Evolutionary conservation across 179 eudicot genomes (phyloP).

Genomic region (Spergularia azorica): DNA sequence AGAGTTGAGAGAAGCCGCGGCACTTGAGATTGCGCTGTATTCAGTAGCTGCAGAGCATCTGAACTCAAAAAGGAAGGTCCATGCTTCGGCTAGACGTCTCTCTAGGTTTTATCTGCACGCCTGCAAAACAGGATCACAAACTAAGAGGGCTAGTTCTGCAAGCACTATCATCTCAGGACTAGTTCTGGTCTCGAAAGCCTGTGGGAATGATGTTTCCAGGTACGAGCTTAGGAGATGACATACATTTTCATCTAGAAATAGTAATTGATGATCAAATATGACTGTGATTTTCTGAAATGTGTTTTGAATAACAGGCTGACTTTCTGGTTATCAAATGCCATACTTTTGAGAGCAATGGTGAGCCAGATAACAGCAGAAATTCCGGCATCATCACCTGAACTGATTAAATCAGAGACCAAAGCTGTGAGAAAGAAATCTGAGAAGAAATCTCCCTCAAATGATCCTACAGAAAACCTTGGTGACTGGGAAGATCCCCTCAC

Average conservation of each 20-base stretch:
- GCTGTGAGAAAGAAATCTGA: slow-evolving; percentile 35
- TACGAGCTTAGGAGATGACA: slow-evolving; percentile 19
- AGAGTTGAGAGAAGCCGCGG: slow-evolving; percentile 85
- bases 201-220: slow-evolving; percentile 93
- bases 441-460: slow-evolving; percentile 36
- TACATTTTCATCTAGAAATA: background rate
- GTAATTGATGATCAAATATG: background rate
- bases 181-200: slow-evolving; percentile 79
- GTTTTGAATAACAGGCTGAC: slow-evolving; percentile 51
- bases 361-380: slow-evolving; percentile 51
- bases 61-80: slow-evolving; percentile 80
- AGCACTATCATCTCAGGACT: slow-evolving; percentile 68
- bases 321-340: slow-evolving; percentile 83
- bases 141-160: slow-evolving; percentile 74
- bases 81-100: slow-evolving; percentile 84
- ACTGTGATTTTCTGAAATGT: background rate
- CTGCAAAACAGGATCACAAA: slow-evolving; percentile 44
- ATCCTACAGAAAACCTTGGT: slow-evolving; percentile 42
- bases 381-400: slow-evolving; percentile 30
- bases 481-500: slow-evolving; percentile 78
- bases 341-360: slow-evolving; percentile 69
- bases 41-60: slow-evolving; percentile 78
- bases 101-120: slow-evolving; percentile 74
- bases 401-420: slow-evolving; percentile 25
- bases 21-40: slow-evolving; percentile 67